phyloP scores from a whole-genome alignment of 768 basidiomycete genomes.

The Mycena leptocephala region DNA sequence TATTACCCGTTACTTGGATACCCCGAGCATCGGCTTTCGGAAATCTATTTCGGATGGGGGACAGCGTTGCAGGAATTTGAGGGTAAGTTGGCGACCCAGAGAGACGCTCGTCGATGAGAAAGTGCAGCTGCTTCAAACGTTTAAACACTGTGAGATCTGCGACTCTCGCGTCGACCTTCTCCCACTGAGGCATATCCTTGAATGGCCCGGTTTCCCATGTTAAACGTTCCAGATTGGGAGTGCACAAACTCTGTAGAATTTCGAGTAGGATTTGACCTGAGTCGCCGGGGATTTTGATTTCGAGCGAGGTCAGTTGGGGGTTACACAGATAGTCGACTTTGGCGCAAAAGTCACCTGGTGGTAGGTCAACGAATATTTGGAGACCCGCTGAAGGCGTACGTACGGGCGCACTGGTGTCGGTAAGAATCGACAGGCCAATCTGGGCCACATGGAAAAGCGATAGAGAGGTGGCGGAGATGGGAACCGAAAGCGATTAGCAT shows the following conservation, averaged over 20 bases:
- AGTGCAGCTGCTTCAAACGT: neutral
- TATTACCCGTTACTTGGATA: too few species aligned
- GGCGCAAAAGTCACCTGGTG: neutral
- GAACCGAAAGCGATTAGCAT: neutral
- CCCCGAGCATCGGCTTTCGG: conserved; percentile 1
- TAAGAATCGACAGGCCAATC: neutral
- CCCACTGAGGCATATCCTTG: neutral
- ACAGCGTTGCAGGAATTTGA: too few species aligned
- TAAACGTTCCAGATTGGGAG: neutral
- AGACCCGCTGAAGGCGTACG: neutral
- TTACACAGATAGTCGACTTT: neutral
- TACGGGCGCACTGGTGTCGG: neutral
- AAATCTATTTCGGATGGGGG: neutral
- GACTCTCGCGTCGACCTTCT: neutral
- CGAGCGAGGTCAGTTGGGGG: neutral
- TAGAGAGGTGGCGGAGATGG: neutral
- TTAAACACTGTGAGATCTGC: neutral
- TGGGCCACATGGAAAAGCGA: neutral
- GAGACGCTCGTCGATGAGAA: neutral
- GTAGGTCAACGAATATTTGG: neutral
- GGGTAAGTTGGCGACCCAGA: too few species aligned
- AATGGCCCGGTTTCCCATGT: neutral
- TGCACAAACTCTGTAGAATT: neutral
- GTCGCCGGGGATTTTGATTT: neutral
- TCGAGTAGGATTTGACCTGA: neutral